Evolutionary conservation across 2,329 filamentous ascomycete species (phyloP).

Genomic region (Penicillium sp.): DNA sequence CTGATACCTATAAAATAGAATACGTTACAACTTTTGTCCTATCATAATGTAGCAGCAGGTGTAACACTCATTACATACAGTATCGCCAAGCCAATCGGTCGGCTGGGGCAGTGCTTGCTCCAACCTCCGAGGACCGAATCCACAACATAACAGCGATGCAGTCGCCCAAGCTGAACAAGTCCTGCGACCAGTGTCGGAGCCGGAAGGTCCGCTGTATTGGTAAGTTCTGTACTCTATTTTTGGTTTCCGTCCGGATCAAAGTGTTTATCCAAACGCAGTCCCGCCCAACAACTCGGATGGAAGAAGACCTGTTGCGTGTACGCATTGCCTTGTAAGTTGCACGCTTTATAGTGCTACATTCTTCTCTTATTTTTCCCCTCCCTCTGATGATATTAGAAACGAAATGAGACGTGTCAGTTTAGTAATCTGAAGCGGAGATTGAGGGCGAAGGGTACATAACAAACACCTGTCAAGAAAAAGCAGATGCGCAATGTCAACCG

Average conservation of each 20-base stretch:
- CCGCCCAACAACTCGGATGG: background rate
- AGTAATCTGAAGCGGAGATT: background rate
- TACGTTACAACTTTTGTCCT: no score
- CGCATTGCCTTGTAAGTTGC: background rate
- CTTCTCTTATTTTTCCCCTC: no score
- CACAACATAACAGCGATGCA: background rate
- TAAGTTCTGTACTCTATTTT: background rate
- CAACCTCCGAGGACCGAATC: background rate
- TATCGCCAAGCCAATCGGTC: no score
- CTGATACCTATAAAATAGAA: no score
- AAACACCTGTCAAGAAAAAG: no score
- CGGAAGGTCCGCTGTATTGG: slow-evolving; percentile 12
- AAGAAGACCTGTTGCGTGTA: background rate
- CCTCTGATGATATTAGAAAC: background rate
- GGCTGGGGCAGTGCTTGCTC: no score
- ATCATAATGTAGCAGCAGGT: no score
- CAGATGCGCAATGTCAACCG: no score
- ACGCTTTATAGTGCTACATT: no score
- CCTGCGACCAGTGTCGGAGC: slow-evolving; percentile 9
- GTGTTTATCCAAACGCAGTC: background rate
- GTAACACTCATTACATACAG: no score
- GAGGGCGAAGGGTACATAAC: background rate
- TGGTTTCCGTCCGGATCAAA: no score
- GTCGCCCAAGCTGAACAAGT: slow-evolving; percentile 4
- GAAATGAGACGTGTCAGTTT: background rate